phyloP scores from a whole-genome alignment of 1,284 basidiomycete species.

The Melampsora americana region DNA sequence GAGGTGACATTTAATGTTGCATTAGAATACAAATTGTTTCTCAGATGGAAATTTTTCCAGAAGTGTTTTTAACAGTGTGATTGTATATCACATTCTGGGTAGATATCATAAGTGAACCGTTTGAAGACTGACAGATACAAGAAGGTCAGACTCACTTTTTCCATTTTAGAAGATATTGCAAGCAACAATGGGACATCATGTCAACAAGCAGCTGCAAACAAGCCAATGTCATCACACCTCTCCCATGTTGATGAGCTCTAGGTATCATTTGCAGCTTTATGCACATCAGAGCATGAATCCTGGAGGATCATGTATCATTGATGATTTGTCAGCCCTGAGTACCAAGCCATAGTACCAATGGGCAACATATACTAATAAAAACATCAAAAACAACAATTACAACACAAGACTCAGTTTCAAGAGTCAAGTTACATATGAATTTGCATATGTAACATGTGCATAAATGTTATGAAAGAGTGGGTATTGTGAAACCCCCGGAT shows the following conservation, averaged over 20 bases:
- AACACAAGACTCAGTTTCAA: too few species aligned
- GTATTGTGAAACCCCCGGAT: too few species aligned
- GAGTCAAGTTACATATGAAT: too few species aligned
- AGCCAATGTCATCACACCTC: too few species aligned
- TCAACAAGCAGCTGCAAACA: too few species aligned
- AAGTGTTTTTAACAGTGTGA: background rate
- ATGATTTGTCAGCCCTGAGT: too few species aligned
- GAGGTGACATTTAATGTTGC: constrained; percentile 16
- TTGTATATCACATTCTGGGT: background rate
- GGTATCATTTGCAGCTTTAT: background rate
- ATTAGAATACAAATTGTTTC: background rate
- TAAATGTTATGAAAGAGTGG: too few species aligned
- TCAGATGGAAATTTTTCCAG: background rate
- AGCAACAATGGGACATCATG: constrained; percentile 8
- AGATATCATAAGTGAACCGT: background rate
- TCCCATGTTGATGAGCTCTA: background rate
- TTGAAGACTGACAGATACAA: too few species aligned
- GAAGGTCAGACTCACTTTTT: constrained; percentile 9
- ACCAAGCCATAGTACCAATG: too few species aligned
- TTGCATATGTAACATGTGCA: too few species aligned
- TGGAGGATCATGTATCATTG: background rate
- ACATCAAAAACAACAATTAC: too few species aligned
- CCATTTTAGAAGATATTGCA: background rate
- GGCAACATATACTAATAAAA: too few species aligned
- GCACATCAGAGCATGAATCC: constrained; percentile 21